Conservation (phyloP, 768 basidiomycete genomes). For the Lactifluus echinatus region DNA sequence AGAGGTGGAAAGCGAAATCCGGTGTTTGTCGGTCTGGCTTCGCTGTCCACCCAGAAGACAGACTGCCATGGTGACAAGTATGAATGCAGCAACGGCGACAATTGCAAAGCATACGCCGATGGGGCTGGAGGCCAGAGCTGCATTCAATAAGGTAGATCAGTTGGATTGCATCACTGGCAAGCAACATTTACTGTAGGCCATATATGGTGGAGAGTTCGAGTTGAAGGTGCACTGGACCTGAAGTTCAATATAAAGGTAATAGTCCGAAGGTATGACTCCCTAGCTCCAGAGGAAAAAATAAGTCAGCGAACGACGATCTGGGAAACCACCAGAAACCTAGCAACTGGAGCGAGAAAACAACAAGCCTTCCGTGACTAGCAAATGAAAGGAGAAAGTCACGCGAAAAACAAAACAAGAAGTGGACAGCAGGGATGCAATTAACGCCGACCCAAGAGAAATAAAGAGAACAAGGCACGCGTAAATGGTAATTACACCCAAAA, state of each 20-base stretch:
- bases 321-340: background rate
- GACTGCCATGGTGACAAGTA: background rate
- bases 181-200: background rate
- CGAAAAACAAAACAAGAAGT: background rate
- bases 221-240: background rate
- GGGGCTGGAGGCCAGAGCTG: background rate
- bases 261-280: background rate
- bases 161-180: background rate
- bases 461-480: background rate
- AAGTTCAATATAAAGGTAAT: conserved; percentile 1
- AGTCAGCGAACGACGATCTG: background rate
- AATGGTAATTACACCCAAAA: too few relatives aligned
- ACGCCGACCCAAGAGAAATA: background rate
- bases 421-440: background rate
- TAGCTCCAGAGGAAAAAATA: background rate
- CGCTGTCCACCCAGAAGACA: background rate
- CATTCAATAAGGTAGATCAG: background rate
- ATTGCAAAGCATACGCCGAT: background rate
- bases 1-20: background rate
- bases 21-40: background rate
- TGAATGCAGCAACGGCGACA: background rate
- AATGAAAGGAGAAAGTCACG: background rate
- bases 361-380: background rate
- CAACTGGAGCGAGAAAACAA: background rate
- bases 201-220: background rate